These are phyloP conservation scores for Starmerella tilneyi DNA, from an alignment of 805 yeast species.

Conservation along the genomic window DNA sequence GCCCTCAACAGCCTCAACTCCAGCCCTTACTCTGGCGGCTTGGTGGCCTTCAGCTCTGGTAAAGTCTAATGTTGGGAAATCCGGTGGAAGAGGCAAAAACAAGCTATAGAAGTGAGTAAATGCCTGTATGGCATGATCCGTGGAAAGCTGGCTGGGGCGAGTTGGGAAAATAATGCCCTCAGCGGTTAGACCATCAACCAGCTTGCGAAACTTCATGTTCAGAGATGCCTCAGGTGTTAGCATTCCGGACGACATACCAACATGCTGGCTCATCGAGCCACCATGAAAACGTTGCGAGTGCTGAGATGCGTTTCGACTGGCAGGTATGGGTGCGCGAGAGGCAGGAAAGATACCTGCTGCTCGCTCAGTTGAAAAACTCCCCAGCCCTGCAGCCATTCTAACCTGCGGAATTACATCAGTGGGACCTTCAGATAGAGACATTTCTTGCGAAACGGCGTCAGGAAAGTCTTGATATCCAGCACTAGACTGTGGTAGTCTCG, in stretches of 20 bases:
- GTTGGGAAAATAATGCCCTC: constrained; percentile 6
- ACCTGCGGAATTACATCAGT: not conserved
- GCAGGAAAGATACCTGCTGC: not conserved
- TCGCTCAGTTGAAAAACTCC: not conserved
- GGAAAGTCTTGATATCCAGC: constrained; percentile 5
- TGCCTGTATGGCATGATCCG: constrained; percentile 5
- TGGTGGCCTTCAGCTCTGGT: not conserved
- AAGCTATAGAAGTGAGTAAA: constrained; percentile 2
- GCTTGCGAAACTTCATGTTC: not conserved
- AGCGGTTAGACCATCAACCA: not conserved
- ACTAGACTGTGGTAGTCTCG: not conserved
- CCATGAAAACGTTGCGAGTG: not conserved
- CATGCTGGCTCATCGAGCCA: not conserved
- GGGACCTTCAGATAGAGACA: constrained; percentile 2
- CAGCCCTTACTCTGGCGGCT: not conserved
- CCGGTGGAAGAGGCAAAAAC: constrained; percentile 6
- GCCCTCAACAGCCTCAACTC: constrained; percentile 1
- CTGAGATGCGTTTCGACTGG: not conserved
- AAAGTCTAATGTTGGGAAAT: not conserved
- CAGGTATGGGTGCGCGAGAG: not conserved
- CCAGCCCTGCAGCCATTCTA: not conserved
- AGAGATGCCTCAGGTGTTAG: not conserved
- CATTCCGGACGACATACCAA: too few species aligned
- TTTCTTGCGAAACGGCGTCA: not conserved
- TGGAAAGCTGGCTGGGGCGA: not conserved